phyloP scores from a whole-genome alignment of 2,329 filamentous ascomycete species.

The Aaosphaeria pasadenensis region DNA sequence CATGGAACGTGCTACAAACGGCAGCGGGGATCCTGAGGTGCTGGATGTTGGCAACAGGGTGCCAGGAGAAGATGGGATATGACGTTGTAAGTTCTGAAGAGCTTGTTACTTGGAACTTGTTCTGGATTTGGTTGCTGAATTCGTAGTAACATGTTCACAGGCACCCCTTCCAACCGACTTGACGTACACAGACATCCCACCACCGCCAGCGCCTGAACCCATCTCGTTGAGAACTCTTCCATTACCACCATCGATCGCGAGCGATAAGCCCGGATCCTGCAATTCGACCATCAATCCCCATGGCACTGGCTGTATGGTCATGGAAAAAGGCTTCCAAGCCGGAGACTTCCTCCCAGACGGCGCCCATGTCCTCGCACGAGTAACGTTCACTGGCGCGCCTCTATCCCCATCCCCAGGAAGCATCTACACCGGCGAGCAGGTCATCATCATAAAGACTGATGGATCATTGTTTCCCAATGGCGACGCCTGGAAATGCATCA shows the following conservation, averaged over 20 bases:
- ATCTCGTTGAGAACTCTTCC: not conserved
- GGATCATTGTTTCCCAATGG: slow-evolving; percentile 41
- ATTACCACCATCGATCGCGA: not conserved
- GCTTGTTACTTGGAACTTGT: too few species aligned
- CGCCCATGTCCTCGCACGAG: slow-evolving; percentile 41
- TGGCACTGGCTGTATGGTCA: not conserved
- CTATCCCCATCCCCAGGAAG: slow-evolving; percentile 20
- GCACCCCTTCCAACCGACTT: too few species aligned
- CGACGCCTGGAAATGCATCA: slow-evolving; percentile 47
- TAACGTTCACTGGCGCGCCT: slow-evolving; percentile 45
- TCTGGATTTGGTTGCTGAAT: too few species aligned
- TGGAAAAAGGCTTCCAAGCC: slow-evolving; percentile 13
- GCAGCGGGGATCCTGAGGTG: too few species aligned
- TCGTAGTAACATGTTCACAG: too few species aligned
- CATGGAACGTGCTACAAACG: too few species aligned
- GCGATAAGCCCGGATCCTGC: not conserved
- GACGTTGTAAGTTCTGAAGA: too few species aligned
- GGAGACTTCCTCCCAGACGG: slow-evolving; percentile 43
- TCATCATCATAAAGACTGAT: slow-evolving; percentile 43
- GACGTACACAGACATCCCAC: not conserved
- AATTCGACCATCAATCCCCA: not conserved
- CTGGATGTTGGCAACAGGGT: too few species aligned
- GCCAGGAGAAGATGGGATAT: too few species aligned
- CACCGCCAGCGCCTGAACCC: not conserved
- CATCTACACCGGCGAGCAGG: slow-evolving; percentile 42